Evolutionary conservation across 495 filamentous ascomycete genomes (phyloP).

Genomic region (Podospora didyma): DNA sequence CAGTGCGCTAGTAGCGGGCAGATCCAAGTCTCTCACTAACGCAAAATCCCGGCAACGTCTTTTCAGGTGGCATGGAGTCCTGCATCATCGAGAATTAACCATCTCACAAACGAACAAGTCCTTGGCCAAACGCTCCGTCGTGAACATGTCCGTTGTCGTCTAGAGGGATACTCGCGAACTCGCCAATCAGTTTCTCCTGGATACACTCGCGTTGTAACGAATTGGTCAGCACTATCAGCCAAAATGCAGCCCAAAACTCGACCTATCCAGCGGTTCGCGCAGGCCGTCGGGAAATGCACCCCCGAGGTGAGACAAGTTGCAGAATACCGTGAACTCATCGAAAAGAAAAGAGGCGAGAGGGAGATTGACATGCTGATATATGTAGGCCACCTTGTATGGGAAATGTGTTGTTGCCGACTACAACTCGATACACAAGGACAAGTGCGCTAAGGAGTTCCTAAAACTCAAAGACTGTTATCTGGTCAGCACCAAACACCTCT

Average conservation of each 20-base stretch:
- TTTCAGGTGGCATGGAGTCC: no score
- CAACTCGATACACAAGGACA: constrained; percentile 85
- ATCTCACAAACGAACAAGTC: no score
- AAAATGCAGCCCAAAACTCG: constrained; percentile 40
- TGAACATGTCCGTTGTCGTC: no score
- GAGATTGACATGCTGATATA: constrained; percentile 5
- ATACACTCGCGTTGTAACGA: neutral
- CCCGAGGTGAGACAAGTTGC: constrained; percentile 56
- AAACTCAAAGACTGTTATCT: constrained; percentile 83
- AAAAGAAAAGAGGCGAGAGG: neutral
- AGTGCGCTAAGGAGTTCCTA: constrained; percentile 83
- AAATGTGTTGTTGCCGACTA: constrained; percentile 91
- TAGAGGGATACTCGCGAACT: neutral
- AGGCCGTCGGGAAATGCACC: constrained; percentile 78
- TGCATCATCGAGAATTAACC: no score
- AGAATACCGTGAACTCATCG: neutral
- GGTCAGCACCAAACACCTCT: constrained; percentile 46
- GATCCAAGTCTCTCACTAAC: no score
- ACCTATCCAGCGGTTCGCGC: constrained; percentile 86
- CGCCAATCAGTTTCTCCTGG: neutral
- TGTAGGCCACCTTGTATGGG: constrained; percentile 78
- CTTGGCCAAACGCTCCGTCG: no score
- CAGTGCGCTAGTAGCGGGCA: no score
- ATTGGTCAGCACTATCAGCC: neutral
- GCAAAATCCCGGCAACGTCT: no score